Percentiles rank a stretch among this genome's conserved stretches.
Conservation (phyloP, 202 grass and related monocot genomes). For the Bolboschoenoplectus hybrid region DNA sequence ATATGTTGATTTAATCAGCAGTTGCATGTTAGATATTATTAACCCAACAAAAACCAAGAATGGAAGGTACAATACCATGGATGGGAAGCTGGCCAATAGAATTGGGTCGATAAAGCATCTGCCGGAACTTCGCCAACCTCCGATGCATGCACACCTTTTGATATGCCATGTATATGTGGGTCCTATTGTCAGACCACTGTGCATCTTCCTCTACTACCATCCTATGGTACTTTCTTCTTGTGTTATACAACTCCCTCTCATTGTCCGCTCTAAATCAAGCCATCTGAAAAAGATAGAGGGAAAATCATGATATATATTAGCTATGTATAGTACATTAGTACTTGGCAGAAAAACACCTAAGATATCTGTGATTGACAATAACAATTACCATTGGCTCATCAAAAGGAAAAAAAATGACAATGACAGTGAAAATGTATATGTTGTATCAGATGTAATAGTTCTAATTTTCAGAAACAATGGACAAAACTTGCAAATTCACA, state of each 20-base stretch:
- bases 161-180: constrained; percentile 35
- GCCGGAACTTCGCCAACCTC: constrained; percentile 53
- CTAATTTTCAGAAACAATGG: not conserved
- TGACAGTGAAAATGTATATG: not conserved
- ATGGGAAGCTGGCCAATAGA: constrained; percentile 16
- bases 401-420: not conserved
- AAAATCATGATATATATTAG: constrained; percentile 18
- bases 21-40: constrained; percentile 3
- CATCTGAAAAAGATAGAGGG: constrained; percentile 47
- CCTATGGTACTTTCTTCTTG: constrained; percentile 57
- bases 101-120: constrained; percentile 30
- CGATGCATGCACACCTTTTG: constrained; percentile 58
- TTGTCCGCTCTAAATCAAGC: constrained; percentile 45
- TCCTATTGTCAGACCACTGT: constrained; percentile 45
- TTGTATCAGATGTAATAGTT: not conserved
- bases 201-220: constrained; percentile 47
- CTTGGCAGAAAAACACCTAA: too few species aligned
- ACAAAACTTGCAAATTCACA: not conserved
- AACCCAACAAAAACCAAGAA: not conserved
- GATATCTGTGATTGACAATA: not conserved
- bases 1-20: not conserved
- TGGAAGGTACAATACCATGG: not conserved
- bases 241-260: constrained; percentile 50
- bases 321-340: too few species aligned
- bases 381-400: not conserved